Percentiles rank a stretch among this genome's conserved stretches.
Evolutionary conservation across 2,329 filamentous ascomycete species (phyloP).

Genomic region (Cladophialophora psammophila): DNA sequence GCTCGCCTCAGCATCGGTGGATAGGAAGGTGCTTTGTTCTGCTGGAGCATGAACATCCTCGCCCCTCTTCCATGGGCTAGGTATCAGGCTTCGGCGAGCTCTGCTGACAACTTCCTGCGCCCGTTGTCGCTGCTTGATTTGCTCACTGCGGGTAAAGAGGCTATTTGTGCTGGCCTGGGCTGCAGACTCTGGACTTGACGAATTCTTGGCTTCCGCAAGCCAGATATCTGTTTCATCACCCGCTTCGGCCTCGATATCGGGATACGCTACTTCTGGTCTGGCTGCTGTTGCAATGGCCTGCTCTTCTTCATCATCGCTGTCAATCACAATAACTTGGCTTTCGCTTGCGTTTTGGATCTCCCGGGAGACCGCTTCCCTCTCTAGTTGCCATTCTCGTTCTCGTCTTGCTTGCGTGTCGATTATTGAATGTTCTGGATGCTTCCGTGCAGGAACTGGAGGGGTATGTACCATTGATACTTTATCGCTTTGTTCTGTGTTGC

Average conservation of each 20-base stretch:
- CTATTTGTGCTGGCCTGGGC: background rate
- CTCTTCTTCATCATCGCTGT: constrained; percentile 46
- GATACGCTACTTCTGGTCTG: constrained; percentile 27
- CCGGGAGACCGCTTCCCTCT: constrained; percentile 54
- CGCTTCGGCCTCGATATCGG: constrained; percentile 26
- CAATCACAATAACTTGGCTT: constrained; percentile 54
- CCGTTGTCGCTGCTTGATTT: constrained; percentile 19
- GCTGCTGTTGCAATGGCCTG: constrained; percentile 29
- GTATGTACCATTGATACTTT: constrained; percentile 15
- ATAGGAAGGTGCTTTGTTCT: constrained; percentile 36
- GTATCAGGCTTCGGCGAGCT: constrained; percentile 39
- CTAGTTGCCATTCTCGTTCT: constrained; percentile 54
- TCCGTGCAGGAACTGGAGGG: constrained; percentile 7
- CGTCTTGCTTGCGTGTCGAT: constrained; percentile 38
- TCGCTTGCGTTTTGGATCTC: constrained; percentile 53
- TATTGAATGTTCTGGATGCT: background rate
- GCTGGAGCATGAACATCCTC: constrained; percentile 38
- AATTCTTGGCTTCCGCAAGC: constrained; percentile 51
- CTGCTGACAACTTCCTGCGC: constrained; percentile 38
- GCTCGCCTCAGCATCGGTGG: constrained; percentile 31
- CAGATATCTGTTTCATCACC: constrained; percentile 57
- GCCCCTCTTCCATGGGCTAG: constrained; percentile 46
- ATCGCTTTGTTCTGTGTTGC: background rate
- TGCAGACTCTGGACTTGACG: constrained; percentile 46
- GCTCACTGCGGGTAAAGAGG: constrained; percentile 14